phyloP scores from a whole-genome alignment of 768 basidiomycete species.

The Lanmaoa rubissima region DNA sequence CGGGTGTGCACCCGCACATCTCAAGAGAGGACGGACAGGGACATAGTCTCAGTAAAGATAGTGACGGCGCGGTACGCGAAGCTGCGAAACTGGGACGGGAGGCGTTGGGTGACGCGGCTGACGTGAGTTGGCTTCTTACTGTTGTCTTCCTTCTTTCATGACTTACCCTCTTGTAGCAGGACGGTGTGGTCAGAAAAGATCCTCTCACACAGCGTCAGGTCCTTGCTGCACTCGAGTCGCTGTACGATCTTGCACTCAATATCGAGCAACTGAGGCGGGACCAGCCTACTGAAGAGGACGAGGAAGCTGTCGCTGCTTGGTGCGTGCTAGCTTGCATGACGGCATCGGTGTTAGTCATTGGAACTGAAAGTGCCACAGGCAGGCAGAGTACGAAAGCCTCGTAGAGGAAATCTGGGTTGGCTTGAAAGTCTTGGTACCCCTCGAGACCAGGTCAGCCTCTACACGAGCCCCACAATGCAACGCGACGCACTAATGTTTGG shows the following conservation, averaged over 20 bases:
- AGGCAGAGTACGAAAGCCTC: constrained; percentile 51
- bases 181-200: constrained; percentile 60
- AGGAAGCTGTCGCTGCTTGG: constrained; percentile 44
- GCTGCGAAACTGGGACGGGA: constrained; percentile 75
- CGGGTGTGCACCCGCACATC: constrained; percentile 46
- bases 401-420: constrained; percentile 78
- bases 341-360: not conserved
- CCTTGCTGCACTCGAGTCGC: constrained; percentile 72
- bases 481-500: not conserved
- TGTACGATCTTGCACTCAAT: constrained; percentile 82
- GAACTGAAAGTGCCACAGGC: constrained; percentile 40
- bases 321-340: constrained; percentile 25
- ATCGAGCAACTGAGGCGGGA: constrained; percentile 84
- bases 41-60: constrained; percentile 27
- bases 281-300: constrained; percentile 60
- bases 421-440: constrained; percentile 82
- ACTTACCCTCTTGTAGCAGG: constrained; percentile 41
- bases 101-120: constrained; percentile 60
- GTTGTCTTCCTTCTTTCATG: not conserved
- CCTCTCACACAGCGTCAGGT: constrained; percentile 79
- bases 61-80: constrained; percentile 63
- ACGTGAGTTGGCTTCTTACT: constrained; percentile 36
- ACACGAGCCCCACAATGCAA: not conserved
- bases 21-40: constrained; percentile 49
- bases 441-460: constrained; percentile 79